Percentiles rank a stretch among this genome's conserved stretches.
Conservation (phyloP, 495 filamentous ascomycete genomes). For the Xylaria venustula region DNA sequence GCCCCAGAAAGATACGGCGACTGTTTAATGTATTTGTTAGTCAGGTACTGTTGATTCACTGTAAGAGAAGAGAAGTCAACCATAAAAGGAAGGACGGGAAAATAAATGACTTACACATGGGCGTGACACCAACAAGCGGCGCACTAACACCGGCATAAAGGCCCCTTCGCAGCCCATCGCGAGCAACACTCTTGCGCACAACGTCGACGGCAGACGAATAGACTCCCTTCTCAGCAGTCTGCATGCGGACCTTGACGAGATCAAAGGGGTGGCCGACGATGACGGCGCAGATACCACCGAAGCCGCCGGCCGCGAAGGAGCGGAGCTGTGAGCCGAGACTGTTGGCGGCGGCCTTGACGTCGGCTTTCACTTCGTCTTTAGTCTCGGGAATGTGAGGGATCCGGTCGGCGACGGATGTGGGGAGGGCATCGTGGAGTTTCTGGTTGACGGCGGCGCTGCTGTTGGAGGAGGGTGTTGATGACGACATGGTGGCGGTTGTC, state of each 20-base stretch:
- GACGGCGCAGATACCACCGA: constrained; percentile 91
- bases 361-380: constrained; percentile 48
- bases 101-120: constrained; percentile 86
- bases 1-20: constrained; percentile 98
- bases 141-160: constrained; percentile 97
- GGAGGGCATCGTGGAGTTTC: constrained; percentile 33
- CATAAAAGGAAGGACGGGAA: too few species aligned
- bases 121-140: constrained; percentile 91
- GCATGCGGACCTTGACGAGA: constrained; percentile 93
- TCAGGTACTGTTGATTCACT: too few species aligned
- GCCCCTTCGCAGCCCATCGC: constrained; percentile 79
- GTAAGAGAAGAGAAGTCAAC: too few species aligned
- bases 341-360: constrained; percentile 45
- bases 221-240: constrained; percentile 92
- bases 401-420: constrained; percentile 30
- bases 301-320: constrained; percentile 84
- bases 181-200: constrained; percentile 78
- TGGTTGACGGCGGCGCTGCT: constrained; percentile 19
- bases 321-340: constrained; percentile 57
- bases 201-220: constrained; percentile 91
- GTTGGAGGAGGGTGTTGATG: not conserved
- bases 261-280: constrained; percentile 95
- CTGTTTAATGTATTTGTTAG: constrained; percentile 38
- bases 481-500: not conserved
- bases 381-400: constrained; percentile 50